Percentiles rank a stretch among this genome's conserved stretches.
Evolutionary conservation across 1,284 basidiomycete genomes (phyloP).

Genomic region (Volvariella volvacea): DNA sequence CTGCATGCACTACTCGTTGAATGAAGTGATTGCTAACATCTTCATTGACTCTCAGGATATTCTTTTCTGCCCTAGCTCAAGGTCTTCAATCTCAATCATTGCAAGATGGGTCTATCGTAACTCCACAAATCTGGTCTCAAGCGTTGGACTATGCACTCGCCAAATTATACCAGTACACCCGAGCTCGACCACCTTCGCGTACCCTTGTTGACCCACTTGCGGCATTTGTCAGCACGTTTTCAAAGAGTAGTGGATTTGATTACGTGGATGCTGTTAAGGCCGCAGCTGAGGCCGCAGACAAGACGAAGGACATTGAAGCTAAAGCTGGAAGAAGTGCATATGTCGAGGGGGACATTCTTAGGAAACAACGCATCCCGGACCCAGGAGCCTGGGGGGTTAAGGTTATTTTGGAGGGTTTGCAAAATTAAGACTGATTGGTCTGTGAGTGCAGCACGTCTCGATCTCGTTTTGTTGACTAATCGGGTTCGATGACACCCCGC

Average conservation of each 20-base stretch:
- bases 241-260: constrained; percentile 25
- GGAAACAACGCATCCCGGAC: constrained; percentile 70
- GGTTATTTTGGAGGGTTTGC: constrained; percentile 61
- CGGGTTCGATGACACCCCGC: too few species aligned
- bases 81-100: constrained; percentile 46
- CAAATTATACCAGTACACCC: constrained; percentile 82
- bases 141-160: constrained; percentile 59
- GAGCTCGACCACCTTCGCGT: constrained; percentile 83
- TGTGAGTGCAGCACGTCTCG: too few species aligned
- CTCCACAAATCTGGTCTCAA: constrained; percentile 54
- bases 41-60: constrained; percentile 51
- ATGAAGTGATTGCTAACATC: neutral
- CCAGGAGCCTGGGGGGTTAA: constrained; percentile 90
- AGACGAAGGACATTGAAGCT: constrained; percentile 70
- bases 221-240: constrained; percentile 65
- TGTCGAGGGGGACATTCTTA: constrained; percentile 69
- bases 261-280: constrained; percentile 52
- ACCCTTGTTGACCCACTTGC: constrained; percentile 88
- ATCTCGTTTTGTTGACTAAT: too few species aligned
- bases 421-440: constrained; percentile 12
- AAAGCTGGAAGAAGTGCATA: constrained; percentile 90
- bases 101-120: constrained; percentile 27
- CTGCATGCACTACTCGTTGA: too few species aligned
- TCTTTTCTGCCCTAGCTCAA: constrained; percentile 81
- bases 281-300: constrained; percentile 66